These are phyloP conservation scores for Panicum hallii DNA, from an alignment of 202 grass and related monocot genomes.

Conservation along the genomic window DNA sequence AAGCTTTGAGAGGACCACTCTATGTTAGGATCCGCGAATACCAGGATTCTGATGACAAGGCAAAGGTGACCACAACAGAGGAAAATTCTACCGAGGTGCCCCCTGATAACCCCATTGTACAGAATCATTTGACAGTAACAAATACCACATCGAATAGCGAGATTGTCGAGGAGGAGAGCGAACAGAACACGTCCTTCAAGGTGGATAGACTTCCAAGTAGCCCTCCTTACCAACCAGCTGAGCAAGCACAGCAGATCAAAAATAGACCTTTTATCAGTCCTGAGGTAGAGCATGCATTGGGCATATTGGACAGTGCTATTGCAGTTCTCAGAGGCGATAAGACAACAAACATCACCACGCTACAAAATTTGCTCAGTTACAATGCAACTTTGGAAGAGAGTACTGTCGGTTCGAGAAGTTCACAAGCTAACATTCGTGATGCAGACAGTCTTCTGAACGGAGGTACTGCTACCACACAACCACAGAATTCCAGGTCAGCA, in stretches of 20 bases:
- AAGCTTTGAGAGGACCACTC: constrained; percentile 64
- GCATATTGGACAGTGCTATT: constrained; percentile 65
- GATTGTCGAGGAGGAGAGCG: constrained; percentile 58
- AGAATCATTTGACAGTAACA: constrained; percentile 43
- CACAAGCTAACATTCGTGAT: constrained; percentile 16
- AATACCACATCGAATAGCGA: constrained; percentile 41
- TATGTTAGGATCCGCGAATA: constrained; percentile 65
- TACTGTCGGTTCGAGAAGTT: constrained; percentile 18
- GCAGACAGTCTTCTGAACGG: constrained; percentile 33
- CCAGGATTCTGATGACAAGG: constrained; percentile 45
- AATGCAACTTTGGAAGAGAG: constrained; percentile 33
- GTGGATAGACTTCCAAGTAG: constrained; percentile 33
- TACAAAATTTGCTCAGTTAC: constrained; percentile 52
- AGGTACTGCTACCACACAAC: background rate
- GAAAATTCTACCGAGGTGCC: constrained; percentile 48
- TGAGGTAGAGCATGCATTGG: constrained; percentile 63
- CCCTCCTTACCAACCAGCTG: constrained; percentile 5
- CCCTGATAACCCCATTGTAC: constrained; percentile 38
- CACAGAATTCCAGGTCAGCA: constrained; percentile 46
- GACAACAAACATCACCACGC: constrained; percentile 1
- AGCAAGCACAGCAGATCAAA: constrained; percentile 6
- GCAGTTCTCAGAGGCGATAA: constrained; percentile 47
- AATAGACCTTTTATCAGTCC: constrained; percentile 44
- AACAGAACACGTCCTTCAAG: constrained; percentile 40
- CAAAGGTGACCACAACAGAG: constrained; percentile 11